Conservation (phyloP, 352 stramenopile species). For the Phytophthora boehmeriae region DNA sequence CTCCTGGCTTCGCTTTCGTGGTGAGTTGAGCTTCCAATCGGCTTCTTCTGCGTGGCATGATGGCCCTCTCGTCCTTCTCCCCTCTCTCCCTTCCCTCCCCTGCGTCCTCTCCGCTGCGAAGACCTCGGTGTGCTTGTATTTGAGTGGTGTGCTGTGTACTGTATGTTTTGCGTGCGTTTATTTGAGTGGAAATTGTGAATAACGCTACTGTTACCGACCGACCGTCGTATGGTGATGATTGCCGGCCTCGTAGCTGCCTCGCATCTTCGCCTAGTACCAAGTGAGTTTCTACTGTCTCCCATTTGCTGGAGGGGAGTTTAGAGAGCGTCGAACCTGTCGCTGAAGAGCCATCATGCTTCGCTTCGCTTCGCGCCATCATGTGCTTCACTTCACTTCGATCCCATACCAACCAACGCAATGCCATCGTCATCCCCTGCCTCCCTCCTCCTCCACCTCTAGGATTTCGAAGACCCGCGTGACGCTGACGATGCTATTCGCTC, state of each 20-base stretch:
- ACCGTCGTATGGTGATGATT: slow-evolving; percentile 8
- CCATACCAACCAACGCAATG: slow-evolving; percentile 53
- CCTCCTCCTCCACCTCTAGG: slow-evolving; percentile 69
- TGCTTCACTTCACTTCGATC: slow-evolving; percentile 28
- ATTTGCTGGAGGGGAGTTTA: slow-evolving; percentile 24
- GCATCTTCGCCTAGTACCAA: too few relatives aligned
- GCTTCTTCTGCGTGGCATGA: slow-evolving; percentile 31
- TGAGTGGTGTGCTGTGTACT: slow-evolving; percentile 19
- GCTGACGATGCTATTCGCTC: slow-evolving; percentile 87
- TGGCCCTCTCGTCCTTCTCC: slow-evolving; percentile 31
- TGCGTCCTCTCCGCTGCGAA: not conserved
- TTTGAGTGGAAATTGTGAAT: not conserved
- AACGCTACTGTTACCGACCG: not conserved
- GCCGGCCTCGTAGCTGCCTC: slow-evolving; percentile 5
- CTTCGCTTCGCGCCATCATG: slow-evolving; percentile 15
- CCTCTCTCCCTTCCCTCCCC: slow-evolving; percentile 17
- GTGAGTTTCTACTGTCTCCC: not conserved
- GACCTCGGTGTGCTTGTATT: not conserved
- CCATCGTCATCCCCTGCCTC: slow-evolving; percentile 54
- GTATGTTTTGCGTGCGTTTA: slow-evolving; percentile 6
- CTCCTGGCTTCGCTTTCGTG: slow-evolving; percentile 89
- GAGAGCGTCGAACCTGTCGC: slow-evolving; percentile 9
- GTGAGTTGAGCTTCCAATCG: slow-evolving; percentile 64
- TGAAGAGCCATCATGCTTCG: slow-evolving; percentile 46
- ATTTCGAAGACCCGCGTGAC: slow-evolving; percentile 90